Evolutionary conservation across 768 basidiomycete genomes (phyloP).

Genomic region (Podaxis sp.): DNA sequence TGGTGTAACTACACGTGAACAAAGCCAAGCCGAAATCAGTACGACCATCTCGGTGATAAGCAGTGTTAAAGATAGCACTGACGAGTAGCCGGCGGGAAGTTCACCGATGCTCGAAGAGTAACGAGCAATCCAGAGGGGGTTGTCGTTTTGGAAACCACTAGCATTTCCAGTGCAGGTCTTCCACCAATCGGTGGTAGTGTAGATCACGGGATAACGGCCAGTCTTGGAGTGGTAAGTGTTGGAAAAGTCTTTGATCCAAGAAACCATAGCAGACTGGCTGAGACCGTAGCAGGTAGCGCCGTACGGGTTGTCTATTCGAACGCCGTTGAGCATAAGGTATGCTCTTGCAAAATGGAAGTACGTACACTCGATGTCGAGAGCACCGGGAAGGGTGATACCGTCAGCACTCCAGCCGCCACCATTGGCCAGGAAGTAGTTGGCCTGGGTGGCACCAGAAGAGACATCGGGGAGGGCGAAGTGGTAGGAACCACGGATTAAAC

Average conservation of each 20-base stretch:
- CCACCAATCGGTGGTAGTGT: slow-evolving; percentile 71
- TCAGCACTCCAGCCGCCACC: slow-evolving; percentile 61
- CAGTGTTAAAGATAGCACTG: slow-evolving; percentile 16
- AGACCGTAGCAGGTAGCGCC: slow-evolving; percentile 55
- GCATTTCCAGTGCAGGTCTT: slow-evolving; percentile 61
- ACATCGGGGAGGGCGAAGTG: slow-evolving; percentile 57
- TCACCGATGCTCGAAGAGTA: slow-evolving; percentile 48
- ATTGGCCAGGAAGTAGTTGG: slow-evolving; percentile 53
- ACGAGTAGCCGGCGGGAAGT: slow-evolving; percentile 60
- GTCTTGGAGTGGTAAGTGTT: slow-evolving; percentile 51
- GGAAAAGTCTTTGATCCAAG: slow-evolving; percentile 63
- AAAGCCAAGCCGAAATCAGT: slow-evolving; percentile 14
- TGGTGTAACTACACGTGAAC: slow-evolving; percentile 33
- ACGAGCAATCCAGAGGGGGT: slow-evolving; percentile 61
- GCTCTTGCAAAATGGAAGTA: neutral
- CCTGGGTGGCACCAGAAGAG: slow-evolving; percentile 59
- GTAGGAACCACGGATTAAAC: slow-evolving; percentile 57
- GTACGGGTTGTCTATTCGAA: slow-evolving; percentile 44
- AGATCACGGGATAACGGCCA: slow-evolving; percentile 38
- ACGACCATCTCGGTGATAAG: neutral
- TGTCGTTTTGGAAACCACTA: slow-evolving; percentile 43
- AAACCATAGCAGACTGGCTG: slow-evolving; percentile 51
- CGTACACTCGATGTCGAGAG: slow-evolving; percentile 62
- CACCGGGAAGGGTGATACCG: slow-evolving; percentile 60
- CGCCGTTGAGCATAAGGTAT: neutral